These are phyloP conservation scores for Microstegium vimineum DNA, from an alignment of 176 grass and related monocot genomes.

Conservation along the genomic window DNA sequence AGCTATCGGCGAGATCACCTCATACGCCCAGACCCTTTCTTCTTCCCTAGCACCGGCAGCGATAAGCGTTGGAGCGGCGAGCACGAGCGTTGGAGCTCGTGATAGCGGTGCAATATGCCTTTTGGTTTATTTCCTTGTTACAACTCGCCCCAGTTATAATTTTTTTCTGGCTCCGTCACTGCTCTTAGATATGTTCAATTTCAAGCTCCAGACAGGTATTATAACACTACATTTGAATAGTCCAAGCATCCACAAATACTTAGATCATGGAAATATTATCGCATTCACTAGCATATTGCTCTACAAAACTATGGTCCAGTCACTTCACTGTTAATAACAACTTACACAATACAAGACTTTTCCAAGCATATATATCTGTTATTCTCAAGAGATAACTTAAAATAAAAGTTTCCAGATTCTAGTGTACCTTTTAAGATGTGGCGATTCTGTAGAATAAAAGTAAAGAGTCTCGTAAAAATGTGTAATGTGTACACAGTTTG, in stretches of 20 bases:
- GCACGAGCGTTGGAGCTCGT: too few relatives aligned
- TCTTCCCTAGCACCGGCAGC: too few relatives aligned
- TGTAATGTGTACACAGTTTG: neutral
- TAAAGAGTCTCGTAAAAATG: constrained; percentile 8
- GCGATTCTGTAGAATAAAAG: constrained; percentile 4
- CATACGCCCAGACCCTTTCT: too few relatives aligned
- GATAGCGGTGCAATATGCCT: too few relatives aligned
- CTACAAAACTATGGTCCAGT: constrained; percentile 1
- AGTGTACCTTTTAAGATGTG: constrained; percentile 6
- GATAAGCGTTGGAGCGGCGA: too few relatives aligned
- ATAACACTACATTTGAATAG: constrained; percentile 17
- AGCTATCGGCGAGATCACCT: too few relatives aligned
- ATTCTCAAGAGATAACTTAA: neutral
- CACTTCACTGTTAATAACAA: neutral
- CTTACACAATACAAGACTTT: neutral
- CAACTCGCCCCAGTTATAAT: too few relatives aligned
- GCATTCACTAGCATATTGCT: neutral
- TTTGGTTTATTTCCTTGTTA: too few relatives aligned
- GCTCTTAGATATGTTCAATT: neutral
- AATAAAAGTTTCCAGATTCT: constrained; percentile 8
- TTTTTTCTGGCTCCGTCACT: too few relatives aligned
- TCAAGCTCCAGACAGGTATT: constrained; percentile 3
- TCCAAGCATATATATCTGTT: neutral
- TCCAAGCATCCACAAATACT: neutral
- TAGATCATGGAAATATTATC: constrained; percentile 24